Evolutionary conservation across 441 rosid genomes (phyloP), one percentile per base, ranked within the genome.

Genomic region (Aquilaria agallochum): DNA sequence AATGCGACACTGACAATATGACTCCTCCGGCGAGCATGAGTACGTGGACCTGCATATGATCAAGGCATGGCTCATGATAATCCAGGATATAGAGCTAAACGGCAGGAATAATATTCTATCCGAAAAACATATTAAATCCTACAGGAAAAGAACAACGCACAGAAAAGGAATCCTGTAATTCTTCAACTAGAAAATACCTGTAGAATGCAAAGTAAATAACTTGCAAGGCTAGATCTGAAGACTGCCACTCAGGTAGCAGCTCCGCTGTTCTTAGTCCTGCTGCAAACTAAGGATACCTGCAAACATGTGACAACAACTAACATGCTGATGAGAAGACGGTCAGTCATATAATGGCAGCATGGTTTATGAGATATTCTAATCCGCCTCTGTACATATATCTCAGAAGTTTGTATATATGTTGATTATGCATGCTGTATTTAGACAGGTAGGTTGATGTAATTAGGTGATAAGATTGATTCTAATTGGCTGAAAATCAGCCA

Each of bases 141-240:
- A 47, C 11, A 50, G 13, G 20, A 46, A 55, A 55, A 32, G 11
- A 13, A 33, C 27, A 34, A 55, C 0, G 27, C n/a, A 12, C 40
- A 33, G 11, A 56, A 56, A 15, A 48, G 44, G 5, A 9, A 4
- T 5, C 7, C 5, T 40, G 6, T 3, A 31, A 2, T 36, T 57
- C 31, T 56, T 36, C 50, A 20, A 5, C 44, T 32, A 34, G 44
- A 55, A 5, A 58, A 32, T 80, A 90, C 97, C 98, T 88, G 85
- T 88, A 90, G 85, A 90, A 93, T 80, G 88, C 84, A 75, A 82
- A 73, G 67, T 73, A 73, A 76, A 69, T 75, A 79, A 84, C 71
- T 80, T 77, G 90, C 93, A 82, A 84, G 96, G 94, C 88, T 86
- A 88, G 84, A 88, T 80, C 69, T 67, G 83, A 85, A 88, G 89